Base-by-base conservation (phyloP, 2,329 filamentous ascomycete species). In the Sclerotiophoma versabilis region DNA sequence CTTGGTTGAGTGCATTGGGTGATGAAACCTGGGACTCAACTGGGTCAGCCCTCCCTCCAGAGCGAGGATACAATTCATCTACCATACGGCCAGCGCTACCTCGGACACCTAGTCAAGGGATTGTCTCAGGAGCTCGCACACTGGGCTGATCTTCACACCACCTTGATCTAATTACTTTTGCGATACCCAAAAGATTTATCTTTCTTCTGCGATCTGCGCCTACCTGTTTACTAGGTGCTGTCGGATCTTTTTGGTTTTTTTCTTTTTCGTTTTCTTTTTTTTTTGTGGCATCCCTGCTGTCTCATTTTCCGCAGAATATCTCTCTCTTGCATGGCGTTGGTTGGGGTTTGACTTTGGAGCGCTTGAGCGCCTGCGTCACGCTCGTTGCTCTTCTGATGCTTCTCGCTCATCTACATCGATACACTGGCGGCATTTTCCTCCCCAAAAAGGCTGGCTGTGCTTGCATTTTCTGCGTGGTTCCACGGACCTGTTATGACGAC, bases 1-100 rank as follows among this genome's bases (percentile, higher is more conserved):
- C 87, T 30, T 99, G 96, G 83, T 83, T 99, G 32, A 93, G 87
- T 59, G 91, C 90, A 12, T 80, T 98, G 44, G 89, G 90, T 56
- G 93, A 96, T 66, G 90, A 95, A 72, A 81, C 76, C 27, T 84
- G 83, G 79, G 79, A 82, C 44, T 57, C 63, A 11, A 64, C 67
- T 12, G 63, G 68, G 1, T 65, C 72, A 36, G 64, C 64, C 46
- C 73, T 72, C 39, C 64, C 70, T 20, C 70, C 68, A 3, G 68
- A 73, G 22, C 65, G 63, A 27, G 66, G 63, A 11, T 73, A 69
- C 43, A 66, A 54, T 43, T 72, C 73, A 34, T 65, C 72, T 32
- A 62, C 64, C 34, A 67, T 75, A 20, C 62, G 65, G 50, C 72
- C 73, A 15, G 65, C 60, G 19, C 41, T 71, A 39, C 64, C 69